phyloP scores from a whole-genome alignment of 345 rosid species.

The Hypericum androsaemum region DNA sequence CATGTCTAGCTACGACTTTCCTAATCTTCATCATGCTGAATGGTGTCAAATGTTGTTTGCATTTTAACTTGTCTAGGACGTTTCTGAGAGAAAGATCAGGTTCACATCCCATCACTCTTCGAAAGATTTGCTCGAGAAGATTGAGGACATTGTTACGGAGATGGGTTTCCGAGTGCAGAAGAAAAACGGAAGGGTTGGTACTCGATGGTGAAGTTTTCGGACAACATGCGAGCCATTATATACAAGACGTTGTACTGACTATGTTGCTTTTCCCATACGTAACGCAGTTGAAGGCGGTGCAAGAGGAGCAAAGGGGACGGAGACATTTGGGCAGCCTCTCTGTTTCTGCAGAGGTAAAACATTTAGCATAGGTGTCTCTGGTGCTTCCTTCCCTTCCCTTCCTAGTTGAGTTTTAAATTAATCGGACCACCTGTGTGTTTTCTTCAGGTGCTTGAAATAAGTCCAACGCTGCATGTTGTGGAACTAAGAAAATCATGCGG shows the following conservation, averaged over 20 bases:
- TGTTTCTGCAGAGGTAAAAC: conserved; percentile 65
- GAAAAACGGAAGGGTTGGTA: conserved; percentile 64
- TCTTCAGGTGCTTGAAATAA: conserved; percentile 76
- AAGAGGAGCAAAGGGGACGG: conserved; percentile 45
- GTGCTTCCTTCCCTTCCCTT: neutral
- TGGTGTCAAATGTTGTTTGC: neutral
- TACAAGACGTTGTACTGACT: no score
- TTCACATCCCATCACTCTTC: conserved; percentile 71
- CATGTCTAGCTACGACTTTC: neutral
- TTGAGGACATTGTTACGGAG: conserved; percentile 48
- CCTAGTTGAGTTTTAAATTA: neutral
- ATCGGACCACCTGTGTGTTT: no score
- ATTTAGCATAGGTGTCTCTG: neutral
- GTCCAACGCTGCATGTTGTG: conserved; percentile 66
- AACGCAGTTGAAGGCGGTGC: conserved; percentile 57
- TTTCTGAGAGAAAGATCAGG: conserved; percentile 86
- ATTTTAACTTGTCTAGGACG: conserved; percentile 30
- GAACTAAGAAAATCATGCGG: conserved; percentile 79
- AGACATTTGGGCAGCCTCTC: conserved; percentile 50
- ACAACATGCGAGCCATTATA: neutral
- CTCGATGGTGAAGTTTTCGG: neutral
- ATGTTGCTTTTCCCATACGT: neutral
- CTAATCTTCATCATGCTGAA: neutral
- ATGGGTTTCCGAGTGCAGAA: conserved; percentile 86
- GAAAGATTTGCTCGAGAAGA: conserved; percentile 66